Base-by-base conservation (phyloP, 345 rosid species). In the Gossypium australe region DNA sequence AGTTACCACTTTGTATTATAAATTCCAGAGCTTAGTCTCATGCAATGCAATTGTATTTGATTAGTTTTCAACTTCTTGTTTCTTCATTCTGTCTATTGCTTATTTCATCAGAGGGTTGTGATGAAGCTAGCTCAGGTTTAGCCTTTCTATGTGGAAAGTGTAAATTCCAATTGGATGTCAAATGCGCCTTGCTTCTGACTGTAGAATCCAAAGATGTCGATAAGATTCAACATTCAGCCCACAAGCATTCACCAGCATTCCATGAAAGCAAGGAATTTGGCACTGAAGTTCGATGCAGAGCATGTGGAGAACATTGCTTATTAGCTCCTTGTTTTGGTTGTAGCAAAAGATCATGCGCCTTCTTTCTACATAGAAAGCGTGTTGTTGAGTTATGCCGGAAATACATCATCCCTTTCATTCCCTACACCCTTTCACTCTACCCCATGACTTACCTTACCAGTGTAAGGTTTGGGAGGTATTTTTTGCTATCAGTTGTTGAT, bases 141-240 rank as follows among this genome's bases (percentile, higher is more conserved):
- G 11, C 62, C 22, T 76, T 25, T 9, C 11, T 43, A 17, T 76
- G 79, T 27, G 27, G 48, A 1, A 34, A 38, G 63, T 76, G 79
- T 43, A 0, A 18, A 2, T 70, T 70, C 25, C 0, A 49, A 11
- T 6, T 76, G 2, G 59, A 71, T 47, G 51, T 70, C 24, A 67
- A 70, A 59, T 76, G 75, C 43, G 75, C 52, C 49, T 12, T 76
- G 18, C 59, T 76, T 70, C 59, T 74, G 2, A 58, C 59, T 7
- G 14, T 68, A 17, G 47, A 76, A 12, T 67, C 73, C 11, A 45
- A 45, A 12, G 72, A 7, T 12, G 38, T 24, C 9, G 12, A 69
- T 25, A 47, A 57, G n/a, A 67, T 68, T 34, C 51, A 76, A 49
- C 79, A 76, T 76, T n/a, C 6, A 1, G 1, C 22, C 3, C 78